Base-by-base conservation (phyloP, 352 stramenopile species). In the Phytophthora pseudosyringae region DNA sequence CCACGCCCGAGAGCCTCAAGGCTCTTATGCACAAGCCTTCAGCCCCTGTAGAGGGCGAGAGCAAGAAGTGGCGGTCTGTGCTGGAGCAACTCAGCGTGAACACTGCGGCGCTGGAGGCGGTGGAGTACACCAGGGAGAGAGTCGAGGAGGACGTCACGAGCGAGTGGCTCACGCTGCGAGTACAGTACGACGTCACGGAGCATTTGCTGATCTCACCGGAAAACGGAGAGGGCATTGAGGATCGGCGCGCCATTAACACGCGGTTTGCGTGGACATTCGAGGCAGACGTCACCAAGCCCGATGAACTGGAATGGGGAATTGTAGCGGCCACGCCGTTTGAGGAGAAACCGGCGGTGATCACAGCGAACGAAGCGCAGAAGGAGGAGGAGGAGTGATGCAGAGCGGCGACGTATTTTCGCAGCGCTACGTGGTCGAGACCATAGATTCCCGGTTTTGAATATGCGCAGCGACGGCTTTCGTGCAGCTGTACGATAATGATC, bases 221-320 rank as follows among this genome's bases (percentile, higher is more conserved):
- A 13, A 59, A 62, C 1, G 58, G 59, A 57, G 15, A 64, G 2
- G 54, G 57, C 6, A 84, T 89, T 41, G 68, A 83, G 13, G 78
- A 86, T 56, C 64, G 67, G 58, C 65, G 67, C 41, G 77, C 53
- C 1, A 71, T 86, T 9, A 75, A 87, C 39, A 86, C 76, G 47
- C 41, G 57, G 31, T 88, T 89, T 58, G 46, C 33, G 47, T 89
- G 80, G 80, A 83, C 76, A 8, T 89, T 89, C 38, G 78, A 85
- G 60, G 71, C 78, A 3, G 73, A 81, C 38, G 78, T 90, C 41
- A 86, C 68, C 8, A 59, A 69, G 0, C 41, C 71, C 0, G 67
- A 73, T 1, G 25, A 66, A 7, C 13, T 85, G 5, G 65, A 88
- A 25, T 90, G 81, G 76, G 54, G 16, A 4, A 84, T 90, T 47